phyloP scores from a whole-genome alignment of 148 eudicot genomes.

The Amaranthus hypochondriacus region DNA sequence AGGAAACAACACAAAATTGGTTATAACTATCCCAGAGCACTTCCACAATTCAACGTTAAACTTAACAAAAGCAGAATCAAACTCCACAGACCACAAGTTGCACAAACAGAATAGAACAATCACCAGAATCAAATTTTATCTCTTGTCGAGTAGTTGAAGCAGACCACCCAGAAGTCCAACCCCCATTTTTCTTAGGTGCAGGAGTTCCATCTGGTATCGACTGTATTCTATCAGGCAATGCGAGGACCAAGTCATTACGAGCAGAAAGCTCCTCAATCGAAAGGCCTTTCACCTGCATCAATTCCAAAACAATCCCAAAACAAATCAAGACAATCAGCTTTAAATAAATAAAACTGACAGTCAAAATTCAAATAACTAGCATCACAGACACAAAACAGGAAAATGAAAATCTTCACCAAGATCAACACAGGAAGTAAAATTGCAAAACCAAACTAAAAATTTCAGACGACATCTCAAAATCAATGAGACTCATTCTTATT shows the following conservation, averaged over 20 bases:
- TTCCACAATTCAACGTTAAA: too few species aligned
- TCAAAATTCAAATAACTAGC: neutral
- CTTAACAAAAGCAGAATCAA: neutral
- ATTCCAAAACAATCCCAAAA: neutral
- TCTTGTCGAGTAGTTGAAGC: conserved; percentile 75
- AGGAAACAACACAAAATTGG: conserved; percentile 1
- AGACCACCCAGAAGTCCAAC: conserved; percentile 90
- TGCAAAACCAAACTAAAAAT: too few species aligned
- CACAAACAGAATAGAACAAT: conserved; percentile 9
- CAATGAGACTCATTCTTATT: too few species aligned
- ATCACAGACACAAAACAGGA: too few species aligned
- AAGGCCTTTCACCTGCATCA: conserved; percentile 84
- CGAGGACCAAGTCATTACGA: conserved; percentile 84
- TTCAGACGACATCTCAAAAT: too few species aligned
- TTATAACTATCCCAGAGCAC: neutral
- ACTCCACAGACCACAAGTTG: neutral
- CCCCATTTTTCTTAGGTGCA: conserved; percentile 67
- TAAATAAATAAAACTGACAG: neutral
- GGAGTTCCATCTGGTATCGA: conserved; percentile 94
- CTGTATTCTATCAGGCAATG: conserved; percentile 85
- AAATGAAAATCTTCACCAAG: too few species aligned
- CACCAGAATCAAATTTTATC: conserved; percentile 95
- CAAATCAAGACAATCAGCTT: neutral
- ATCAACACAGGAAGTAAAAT: too few species aligned
- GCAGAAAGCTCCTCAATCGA: conserved; percentile 79